phyloP scores from a whole-genome alignment of 176 grass and related monocot species.

The Panicum miliaceum region DNA sequence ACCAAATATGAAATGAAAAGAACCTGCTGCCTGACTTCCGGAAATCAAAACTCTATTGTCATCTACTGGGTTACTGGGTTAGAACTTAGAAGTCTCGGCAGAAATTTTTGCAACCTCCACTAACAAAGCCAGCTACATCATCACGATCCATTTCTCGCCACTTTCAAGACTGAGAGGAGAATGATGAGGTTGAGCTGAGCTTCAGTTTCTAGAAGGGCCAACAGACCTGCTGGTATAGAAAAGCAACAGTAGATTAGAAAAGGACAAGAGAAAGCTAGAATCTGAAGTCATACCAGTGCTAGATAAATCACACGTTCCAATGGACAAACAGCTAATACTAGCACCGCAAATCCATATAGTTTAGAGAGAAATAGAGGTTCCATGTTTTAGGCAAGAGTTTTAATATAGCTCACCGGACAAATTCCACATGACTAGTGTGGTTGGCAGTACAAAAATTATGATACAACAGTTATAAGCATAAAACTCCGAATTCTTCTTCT shows the following conservation, averaged over 20 bases:
- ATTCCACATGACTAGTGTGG: neutral
- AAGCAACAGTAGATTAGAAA: constrained; percentile 44
- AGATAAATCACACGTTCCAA: neutral
- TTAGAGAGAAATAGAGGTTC: neutral
- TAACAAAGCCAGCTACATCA: constrained; percentile 73
- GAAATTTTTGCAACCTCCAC: constrained; percentile 62
- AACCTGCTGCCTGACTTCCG: constrained; percentile 57
- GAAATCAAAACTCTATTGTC: constrained; percentile 48
- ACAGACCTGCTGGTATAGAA: constrained; percentile 36
- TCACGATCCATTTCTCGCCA: constrained; percentile 64
- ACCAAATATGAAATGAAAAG: constrained; percentile 40
- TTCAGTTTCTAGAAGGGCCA: constrained; percentile 34
- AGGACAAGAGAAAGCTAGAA: constrained; percentile 11
- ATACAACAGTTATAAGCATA: neutral
- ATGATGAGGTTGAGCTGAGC: constrained; percentile 40
- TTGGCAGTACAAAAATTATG: neutral
- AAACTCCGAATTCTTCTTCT: neutral
- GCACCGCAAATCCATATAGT: neutral
- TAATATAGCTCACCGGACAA: neutral
- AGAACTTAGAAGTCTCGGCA: constrained; percentile 48
- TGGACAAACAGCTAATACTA: neutral
- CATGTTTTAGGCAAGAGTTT: neutral
- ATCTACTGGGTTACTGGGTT: constrained; percentile 31
- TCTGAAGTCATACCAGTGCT: neutral
- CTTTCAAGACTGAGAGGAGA: constrained; percentile 40